These are phyloP conservation scores for Globisporangium spiculum DNA, from an alignment of 352 stramenopile species.

Conservation along the genomic window DNA sequence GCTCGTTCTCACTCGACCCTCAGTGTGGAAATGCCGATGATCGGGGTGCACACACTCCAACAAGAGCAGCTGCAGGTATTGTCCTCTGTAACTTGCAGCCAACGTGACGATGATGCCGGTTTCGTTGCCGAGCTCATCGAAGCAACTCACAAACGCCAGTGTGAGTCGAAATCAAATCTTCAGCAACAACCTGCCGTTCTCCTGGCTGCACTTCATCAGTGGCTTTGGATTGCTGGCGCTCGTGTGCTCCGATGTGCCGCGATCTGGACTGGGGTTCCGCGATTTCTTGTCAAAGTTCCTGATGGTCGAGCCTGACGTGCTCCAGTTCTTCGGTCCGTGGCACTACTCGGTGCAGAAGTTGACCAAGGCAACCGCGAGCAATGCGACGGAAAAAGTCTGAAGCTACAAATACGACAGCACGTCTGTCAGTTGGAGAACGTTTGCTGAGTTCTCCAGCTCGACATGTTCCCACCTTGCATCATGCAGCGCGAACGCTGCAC, in stretches of 20 bases:
- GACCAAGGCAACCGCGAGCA: neutral
- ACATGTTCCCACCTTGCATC: neutral
- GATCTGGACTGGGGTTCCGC: neutral
- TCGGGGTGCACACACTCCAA: no score
- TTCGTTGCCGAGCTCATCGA: neutral
- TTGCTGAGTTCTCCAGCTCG: neutral
- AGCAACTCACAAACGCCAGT: neutral
- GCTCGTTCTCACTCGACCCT: no score
- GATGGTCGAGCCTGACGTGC: neutral
- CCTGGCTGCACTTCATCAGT: neutral
- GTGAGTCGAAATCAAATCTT: neutral
- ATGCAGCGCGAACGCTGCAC: neutral
- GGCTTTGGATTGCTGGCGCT: neutral
- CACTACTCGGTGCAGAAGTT: neutral
- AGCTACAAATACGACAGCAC: slow-evolving; percentile 4
- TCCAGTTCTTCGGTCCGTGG: neutral
- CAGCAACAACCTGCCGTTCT: neutral
- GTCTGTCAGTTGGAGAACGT: neutral
- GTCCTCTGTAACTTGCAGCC: no score
- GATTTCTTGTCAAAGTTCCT: neutral
- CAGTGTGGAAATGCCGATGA: no score
- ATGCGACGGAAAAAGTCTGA: neutral
- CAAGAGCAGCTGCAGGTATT: no score
- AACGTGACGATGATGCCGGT: neutral
- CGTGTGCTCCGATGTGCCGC: neutral